Evolutionary conservation across 108 stramenopile genomes (phyloP), one percentile per base, ranked within the genome.

Genomic region (Skeletonema menzelii): DNA sequence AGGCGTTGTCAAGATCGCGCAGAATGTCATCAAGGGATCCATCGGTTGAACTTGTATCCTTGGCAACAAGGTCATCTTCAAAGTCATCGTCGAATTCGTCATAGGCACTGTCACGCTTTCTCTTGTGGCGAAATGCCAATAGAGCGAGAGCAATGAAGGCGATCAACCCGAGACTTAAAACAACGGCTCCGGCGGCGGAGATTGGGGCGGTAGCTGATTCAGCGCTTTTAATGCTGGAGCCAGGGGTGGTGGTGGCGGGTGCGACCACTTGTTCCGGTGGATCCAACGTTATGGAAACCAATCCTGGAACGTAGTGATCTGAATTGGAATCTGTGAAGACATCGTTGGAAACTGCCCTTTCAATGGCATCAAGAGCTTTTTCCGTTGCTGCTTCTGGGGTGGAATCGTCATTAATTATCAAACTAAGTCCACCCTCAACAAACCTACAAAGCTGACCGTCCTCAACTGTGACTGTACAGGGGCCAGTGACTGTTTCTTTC

Each of bases 11-110:
- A 53, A 53, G 49, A 53, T 53, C 49, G 11, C 22, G 19, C 3
- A 53, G 49, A 22, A 53, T 53, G 22, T 53, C 49, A 53, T 53
- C 49, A 53, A 53, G 49, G 8, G 49, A 53, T 53, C 49, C 49
- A 53, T 53, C 49, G 7, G 49, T 53, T 0, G 49, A 53, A 22
- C 49, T 53, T 53, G 49, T 53, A 1, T 53, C 49, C 49, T 53
- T 53, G 49, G 49, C 49, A 22, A 10, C 19, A 22, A 53, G 49
- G n/a, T 53, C 49, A 22, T 22, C n/a, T n/a, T n/a, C 15, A 22
- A n/a, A 15, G 17, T 53, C 49, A 24, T 53, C 49, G 20, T 53
- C 19, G 49, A 53, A 53, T 53, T 53, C 49, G 24, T 53, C 22
- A 22, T 53, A 53, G 49, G 22, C 49, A 10, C 22, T 8, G 20